Base-by-base conservation (phyloP, 805 yeast species). In the Hanseniaspora thailandica region DNA sequence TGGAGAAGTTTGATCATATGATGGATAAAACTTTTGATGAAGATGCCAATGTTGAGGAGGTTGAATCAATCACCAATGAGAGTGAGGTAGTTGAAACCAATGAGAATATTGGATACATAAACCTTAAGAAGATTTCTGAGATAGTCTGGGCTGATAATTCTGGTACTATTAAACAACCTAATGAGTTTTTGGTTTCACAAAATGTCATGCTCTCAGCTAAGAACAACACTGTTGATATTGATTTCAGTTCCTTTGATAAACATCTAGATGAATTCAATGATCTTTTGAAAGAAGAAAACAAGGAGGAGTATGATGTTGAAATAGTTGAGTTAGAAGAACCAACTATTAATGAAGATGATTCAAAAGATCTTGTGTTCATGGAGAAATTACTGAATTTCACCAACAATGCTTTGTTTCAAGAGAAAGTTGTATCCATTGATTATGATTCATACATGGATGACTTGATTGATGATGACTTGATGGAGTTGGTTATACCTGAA, bases 401-500 rank as follows among this genome's bases (percentile, higher is more conserved):
- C n/a, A 43, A 43, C 22, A 19, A 43, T 10, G 7, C 19, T 15
- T 13, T 19, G 3, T 28, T 20, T 10, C n/a, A 30, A 15, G 54
- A 36, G 5, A 50, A 50, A 13, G 47, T 43, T 13, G 35, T 35
- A 5, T 26, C 28, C 28, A 30, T 50, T 9, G 47, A 43, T 35
- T 50, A 43, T 20, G 47, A 50, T 13, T 43, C 54, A 0, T 50
- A 35, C 30, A 34, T 50, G 15, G 43, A 33, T 25, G 54, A 50
- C 25, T 20, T 44, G 8, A 25, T 50, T 19, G 30, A 50, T 13
- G 54, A 50, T 50, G 54, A 50, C 20, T 34, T 50, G 30, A 30
- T 33, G 2, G 30, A 25, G 30, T 35, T 50, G 19, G 34, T 50
- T 15, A 28, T 43, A 51, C 51, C 25, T 59, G 58, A 26, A 57